Base-by-base conservation (phyloP, 805 yeast genomes). In the Candida berthetii region DNA sequence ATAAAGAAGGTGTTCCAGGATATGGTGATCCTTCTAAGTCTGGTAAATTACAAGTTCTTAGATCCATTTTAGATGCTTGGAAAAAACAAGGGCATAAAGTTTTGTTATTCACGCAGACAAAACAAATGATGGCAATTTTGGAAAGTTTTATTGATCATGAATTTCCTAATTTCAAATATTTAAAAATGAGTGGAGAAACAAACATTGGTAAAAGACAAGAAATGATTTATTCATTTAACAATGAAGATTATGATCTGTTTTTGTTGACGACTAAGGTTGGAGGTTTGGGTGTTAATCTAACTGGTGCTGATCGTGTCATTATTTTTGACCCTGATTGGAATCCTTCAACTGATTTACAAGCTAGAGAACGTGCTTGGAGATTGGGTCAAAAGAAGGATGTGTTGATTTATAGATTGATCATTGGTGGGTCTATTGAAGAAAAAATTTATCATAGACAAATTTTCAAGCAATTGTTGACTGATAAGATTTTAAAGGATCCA, bases 301-400 rank as follows among this genome's bases (percentile, higher is more conserved):
- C 96, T 0, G 98, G 98, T 3, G 98, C 99, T 0, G 89, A 89
- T 49, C 66, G 98, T 36, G 96, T 91, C 11, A 87, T 91, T 18
- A 91, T 91, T 14, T 91, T 76, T 58, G 99, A 91, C 55, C 99
- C 99, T 0, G 98, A 93, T 62, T 91, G 99, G 99, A 91, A 91
- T 55, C 99, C 99, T 1, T 88, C 96, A 1, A 93, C 98, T 0
- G 99, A 91, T 65, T 73, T 90, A 45, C 99, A 91, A 62, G 99
- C 99, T 0, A 71, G 98, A 45, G 99, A 91, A 59, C 66, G 99
- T 38, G 97, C 98, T 0, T 93, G 98, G 98, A 71, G 99, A 48
- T 70, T 91, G 47, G 99, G 99, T 1, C 99, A 91, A 60, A 90
- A 85, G 57, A 79, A 82, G 43, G 96, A 90, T 51, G 97, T 91